Evolutionary conservation across 805 yeast genomes (phyloP).

Genomic region (Wickerhamomyces bovis): DNA sequence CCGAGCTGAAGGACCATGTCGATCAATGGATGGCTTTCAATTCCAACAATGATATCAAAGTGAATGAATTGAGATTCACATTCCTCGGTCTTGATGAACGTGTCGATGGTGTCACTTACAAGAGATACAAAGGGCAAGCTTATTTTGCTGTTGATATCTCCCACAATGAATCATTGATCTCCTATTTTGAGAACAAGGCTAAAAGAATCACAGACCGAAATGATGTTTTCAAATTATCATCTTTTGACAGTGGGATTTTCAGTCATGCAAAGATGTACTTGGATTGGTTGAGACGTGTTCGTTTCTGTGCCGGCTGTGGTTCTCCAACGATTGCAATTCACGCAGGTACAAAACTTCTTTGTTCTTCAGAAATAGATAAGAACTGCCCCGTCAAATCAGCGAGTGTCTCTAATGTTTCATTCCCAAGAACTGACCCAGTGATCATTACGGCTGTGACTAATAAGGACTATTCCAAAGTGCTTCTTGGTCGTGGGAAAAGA

Average conservation of each 20-base stretch:
- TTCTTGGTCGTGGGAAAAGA: slow-evolving; percentile 67
- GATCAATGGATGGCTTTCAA: slow-evolving; percentile 14
- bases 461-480: slow-evolving; percentile 49
- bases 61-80: slow-evolving; percentile 34
- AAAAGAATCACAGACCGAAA: slow-evolving; percentile 6
- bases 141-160: slow-evolving; percentile 55
- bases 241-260: slow-evolving; percentile 55
- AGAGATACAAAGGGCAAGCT: slow-evolving; percentile 53
- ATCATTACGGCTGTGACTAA: slow-evolving; percentile 76
- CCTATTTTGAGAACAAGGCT: not conserved
- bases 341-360: slow-evolving; percentile 58
- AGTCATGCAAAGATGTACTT: slow-evolving; percentile 80
- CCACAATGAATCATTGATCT: not conserved
- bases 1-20: slow-evolving; percentile 6
- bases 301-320: slow-evolving; percentile 90
- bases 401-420: slow-evolving; percentile 67
- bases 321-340: slow-evolving; percentile 49
- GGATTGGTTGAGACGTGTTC: slow-evolving; percentile 76
- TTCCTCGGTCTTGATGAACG: slow-evolving; percentile 47
- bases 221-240: slow-evolving; percentile 20
- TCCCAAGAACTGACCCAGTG: slow-evolving; percentile 91
- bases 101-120: slow-evolving; percentile 32
- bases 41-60: slow-evolving; percentile 6
- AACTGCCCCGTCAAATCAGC: slow-evolving; percentile 34
- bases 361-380: slow-evolving; percentile 28